Evolutionary conservation across 2,329 filamentous ascomycete genomes (phyloP), one percentile per base, ranked within the genome.

Genomic region (Cryphonectria naterciae): DNA sequence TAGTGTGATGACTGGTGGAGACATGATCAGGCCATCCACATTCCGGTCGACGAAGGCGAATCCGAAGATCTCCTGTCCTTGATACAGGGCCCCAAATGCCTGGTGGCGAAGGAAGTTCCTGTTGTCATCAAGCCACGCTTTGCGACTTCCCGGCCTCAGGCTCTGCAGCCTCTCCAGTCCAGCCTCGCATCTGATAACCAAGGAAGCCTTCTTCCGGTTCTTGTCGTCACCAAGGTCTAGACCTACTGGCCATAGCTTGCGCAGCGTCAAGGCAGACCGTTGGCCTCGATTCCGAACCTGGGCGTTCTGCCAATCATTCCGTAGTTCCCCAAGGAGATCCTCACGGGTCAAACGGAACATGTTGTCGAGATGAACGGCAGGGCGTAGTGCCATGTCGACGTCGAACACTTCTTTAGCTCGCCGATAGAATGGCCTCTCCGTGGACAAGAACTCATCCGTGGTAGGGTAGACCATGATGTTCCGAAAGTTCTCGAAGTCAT

Each of bases 321-420:
- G 85, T 2, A 94, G 81, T 73, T 92, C 90, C 0, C 83, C 87
- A 0, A 94, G 79, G 84, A 93, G 90, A 73, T 94, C 92, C 74
- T 94, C 91, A 2, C 92, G 82, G 0, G 93, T 81, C 0, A 94
- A 83, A 0, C 92, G 89, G 73, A 92, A 95, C 67, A 93, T 89
- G 75, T 91, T 92, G 75, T 93, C 92, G 0, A 92, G 78, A 76
- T 93, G 89, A 0, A 81, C 78, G 0, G 79, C 79, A 0, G 85
- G 77, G 1, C 88, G 84, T 0, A 77, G 74, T 1, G 80, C 71
- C 17, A 76, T 43, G 1, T 80, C 70, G 0, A 78, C 72, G 1
- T 86, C 79, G 1, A 81, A 78, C 0, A 91, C 80, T 1, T 86
- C 86, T 4, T 84, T 81, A 0, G 85, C 84, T 0, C 80, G 83